Conservation (phyloP, 2,329 filamentous ascomycete genomes). For the Penicillium sp. region DNA sequence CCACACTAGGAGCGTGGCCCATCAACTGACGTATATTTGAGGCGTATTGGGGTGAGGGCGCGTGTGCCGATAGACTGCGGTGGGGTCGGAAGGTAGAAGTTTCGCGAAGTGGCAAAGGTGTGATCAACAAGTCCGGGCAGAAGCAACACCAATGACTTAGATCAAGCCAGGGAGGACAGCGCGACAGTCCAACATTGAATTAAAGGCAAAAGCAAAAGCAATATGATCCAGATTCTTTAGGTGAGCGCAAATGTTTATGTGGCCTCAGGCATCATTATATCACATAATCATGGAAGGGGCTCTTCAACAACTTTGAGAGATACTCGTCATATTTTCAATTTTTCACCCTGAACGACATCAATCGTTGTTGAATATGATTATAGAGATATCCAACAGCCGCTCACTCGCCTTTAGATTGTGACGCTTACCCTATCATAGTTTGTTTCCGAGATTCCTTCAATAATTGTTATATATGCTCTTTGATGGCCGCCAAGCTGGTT, state of each 20-base stretch:
- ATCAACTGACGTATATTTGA: slow-evolving; percentile 10
- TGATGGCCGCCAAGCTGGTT: neutral
- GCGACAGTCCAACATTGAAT: neutral
- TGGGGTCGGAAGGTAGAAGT: slow-evolving; percentile 18
- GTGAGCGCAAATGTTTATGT: neutral
- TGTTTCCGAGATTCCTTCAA: neutral
- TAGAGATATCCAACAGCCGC: neutral
- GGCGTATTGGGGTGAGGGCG: slow-evolving; percentile 15
- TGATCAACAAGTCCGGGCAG: neutral
- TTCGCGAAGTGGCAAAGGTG: slow-evolving; percentile 11
- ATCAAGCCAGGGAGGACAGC: neutral
- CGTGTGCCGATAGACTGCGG: slow-evolving; percentile 17
- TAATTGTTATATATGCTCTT: neutral
- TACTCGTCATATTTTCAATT: neutral
- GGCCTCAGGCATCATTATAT: slow-evolving; percentile 2
- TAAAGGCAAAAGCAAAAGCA: neutral
- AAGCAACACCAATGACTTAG: neutral
- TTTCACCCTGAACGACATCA: neutral
- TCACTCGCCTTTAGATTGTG: neutral
- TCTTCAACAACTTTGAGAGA: neutral
- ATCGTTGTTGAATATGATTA: neutral
- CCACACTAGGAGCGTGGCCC: neutral
- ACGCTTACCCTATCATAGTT: neutral
- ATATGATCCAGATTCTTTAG: neutral
- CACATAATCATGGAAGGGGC: slow-evolving; percentile 6